phyloP scores from a whole-genome alignment of 345 rosid species.

The Aquilaria yunnanensis region DNA sequence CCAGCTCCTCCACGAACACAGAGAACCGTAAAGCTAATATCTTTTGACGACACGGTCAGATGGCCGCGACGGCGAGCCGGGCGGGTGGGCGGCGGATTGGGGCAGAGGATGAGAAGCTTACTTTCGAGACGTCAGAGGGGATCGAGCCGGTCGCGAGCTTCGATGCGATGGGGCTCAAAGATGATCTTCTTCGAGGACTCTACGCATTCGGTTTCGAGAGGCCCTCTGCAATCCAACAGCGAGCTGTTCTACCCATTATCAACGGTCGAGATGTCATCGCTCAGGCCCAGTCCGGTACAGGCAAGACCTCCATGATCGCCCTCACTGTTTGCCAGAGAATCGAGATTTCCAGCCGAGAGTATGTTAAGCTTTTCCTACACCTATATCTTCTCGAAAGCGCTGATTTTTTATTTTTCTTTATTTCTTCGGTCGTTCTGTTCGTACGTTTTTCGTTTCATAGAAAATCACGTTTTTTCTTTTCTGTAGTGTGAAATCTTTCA shows the following conservation, averaged over 20 bases:
- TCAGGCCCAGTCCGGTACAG: conserved; percentile 99
- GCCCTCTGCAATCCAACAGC: conserved; percentile 94
- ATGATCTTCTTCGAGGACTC: conserved; percentile 77
- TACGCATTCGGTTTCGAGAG: conserved; percentile 87
- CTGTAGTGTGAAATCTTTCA: background rate
- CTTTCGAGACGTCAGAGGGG: conserved; percentile 87
- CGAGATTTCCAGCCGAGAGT: conserved; percentile 75
- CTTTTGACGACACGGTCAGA: no score
- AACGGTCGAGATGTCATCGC: conserved; percentile 94
- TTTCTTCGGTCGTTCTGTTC: background rate
- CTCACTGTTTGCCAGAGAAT: conserved; percentile 85
- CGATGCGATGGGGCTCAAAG: conserved; percentile 79
- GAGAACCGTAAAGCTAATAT: no score
- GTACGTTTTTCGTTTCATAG: background rate
- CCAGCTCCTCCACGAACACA: no score
- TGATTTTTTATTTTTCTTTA: background rate
- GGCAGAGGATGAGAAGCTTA: conserved; percentile 53
- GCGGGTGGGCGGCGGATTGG: conserved; percentile 41
- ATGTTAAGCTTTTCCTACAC: conserved; percentile 12
- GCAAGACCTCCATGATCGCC: conserved; percentile 95
- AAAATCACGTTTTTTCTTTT: conserved; percentile 17
- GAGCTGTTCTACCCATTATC: conserved; percentile 91
- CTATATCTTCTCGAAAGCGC: background rate
- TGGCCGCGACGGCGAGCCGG: conserved; percentile 19
- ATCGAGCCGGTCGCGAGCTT: conserved; percentile 80